Conservation (phyloP, 2,329 filamentous ascomycete species). For the Purpureocillium takamizusanense region DNA sequence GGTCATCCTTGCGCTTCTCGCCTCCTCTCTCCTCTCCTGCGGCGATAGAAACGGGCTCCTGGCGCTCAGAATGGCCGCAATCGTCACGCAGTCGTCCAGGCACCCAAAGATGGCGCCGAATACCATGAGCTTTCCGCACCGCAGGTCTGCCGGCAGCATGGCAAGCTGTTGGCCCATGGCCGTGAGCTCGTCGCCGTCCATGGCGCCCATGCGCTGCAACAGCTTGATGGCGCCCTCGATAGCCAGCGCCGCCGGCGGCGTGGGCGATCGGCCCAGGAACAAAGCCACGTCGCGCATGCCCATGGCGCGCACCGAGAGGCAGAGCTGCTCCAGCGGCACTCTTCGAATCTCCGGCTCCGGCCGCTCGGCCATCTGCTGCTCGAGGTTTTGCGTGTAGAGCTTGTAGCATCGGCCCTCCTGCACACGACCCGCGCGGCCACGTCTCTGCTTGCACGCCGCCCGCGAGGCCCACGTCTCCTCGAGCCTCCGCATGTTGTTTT, state of each 20-base stretch:
- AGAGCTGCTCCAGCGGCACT: conserved; percentile 89
- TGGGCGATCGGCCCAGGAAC: conserved; percentile 81
- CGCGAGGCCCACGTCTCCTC: conserved; percentile 93
- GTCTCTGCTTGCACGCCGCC: conserved; percentile 88
- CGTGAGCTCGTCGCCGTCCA: conserved; percentile 79
- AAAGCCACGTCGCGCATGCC: conserved; percentile 71
- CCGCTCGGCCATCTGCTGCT: conserved; percentile 76
- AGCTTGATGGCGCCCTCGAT: conserved; percentile 78
- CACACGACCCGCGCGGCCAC: conserved; percentile 88
- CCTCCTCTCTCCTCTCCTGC: conserved; percentile 71
- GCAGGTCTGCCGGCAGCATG: conserved; percentile 86
- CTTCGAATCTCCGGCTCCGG: conserved; percentile 91
- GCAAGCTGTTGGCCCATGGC: conserved; percentile 88
- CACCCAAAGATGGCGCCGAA: conserved; percentile 92
- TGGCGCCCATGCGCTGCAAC: conserved; percentile 75
- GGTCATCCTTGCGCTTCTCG: conserved; percentile 62
- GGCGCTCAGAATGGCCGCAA: conserved; percentile 86
- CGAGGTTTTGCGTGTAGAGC: conserved; percentile 79
- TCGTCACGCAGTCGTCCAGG: conserved; percentile 77
- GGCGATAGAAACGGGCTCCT: conserved; percentile 82
- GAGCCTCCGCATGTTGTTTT: conserved; percentile 88
- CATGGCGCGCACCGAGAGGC: conserved; percentile 91
- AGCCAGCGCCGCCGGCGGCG: conserved; percentile 75
- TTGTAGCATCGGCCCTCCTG: conserved; percentile 90
- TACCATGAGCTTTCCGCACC: conserved; percentile 90